phyloP scores from a whole-genome alignment of 2,329 filamentous ascomycete species.

The Phialophora macrospora region DNA sequence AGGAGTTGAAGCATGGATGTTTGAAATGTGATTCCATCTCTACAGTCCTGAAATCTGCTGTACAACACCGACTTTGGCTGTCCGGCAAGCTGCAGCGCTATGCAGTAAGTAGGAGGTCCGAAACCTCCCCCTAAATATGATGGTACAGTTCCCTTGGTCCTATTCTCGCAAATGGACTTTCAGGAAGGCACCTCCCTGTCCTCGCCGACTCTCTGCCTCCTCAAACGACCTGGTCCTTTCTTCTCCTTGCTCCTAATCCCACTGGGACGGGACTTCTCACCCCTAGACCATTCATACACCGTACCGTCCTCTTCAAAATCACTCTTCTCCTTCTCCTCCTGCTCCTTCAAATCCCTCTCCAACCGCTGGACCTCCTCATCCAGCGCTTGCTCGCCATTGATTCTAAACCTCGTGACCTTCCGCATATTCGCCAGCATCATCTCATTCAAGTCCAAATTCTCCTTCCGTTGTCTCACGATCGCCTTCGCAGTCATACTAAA shows the following conservation, averaged over 20 bases:
- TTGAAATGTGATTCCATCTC: not conserved
- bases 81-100: not conserved
- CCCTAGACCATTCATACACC: constrained; percentile 37
- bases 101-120: not conserved
- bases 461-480: constrained; percentile 64
- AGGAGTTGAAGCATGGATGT: not conserved
- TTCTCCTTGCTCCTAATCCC: constrained; percentile 36
- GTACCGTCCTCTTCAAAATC: constrained; percentile 37
- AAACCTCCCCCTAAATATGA: not conserved
- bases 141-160: constrained; percentile 8
- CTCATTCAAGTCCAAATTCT: constrained; percentile 65
- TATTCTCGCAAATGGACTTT: not conserved
- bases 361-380: constrained; percentile 62
- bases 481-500: constrained; percentile 92
- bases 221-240: constrained; percentile 35
- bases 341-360: constrained; percentile 61
- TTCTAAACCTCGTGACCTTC: constrained; percentile 80
- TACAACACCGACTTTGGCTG: not conserved
- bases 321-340: constrained; percentile 45
- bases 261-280: constrained; percentile 38
- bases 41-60: not conserved
- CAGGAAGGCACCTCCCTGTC: constrained; percentile 27
- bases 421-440: constrained; percentile 77
- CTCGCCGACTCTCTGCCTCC: constrained; percentile 33
- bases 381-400: constrained; percentile 68